These are phyloP conservation scores for Sideroxylon spinosum DNA, from an alignment of 179 eudicot species.

Conservation along the genomic window DNA sequence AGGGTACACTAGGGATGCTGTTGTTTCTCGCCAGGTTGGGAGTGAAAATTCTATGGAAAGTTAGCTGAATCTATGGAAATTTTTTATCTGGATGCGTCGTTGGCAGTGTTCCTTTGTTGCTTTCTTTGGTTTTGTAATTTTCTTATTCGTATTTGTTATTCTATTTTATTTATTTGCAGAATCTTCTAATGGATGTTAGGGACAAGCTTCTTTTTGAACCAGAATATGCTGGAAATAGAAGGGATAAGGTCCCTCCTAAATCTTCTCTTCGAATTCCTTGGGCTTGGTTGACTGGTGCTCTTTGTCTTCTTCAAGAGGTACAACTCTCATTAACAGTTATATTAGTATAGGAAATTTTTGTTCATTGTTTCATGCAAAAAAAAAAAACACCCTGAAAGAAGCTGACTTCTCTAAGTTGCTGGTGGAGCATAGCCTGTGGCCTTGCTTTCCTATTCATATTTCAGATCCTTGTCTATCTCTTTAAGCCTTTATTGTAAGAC, in stretches of 20 bases:
- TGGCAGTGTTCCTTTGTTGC: slow-evolving; percentile 9
- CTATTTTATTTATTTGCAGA: slow-evolving; percentile 40
- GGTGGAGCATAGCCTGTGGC: background rate
- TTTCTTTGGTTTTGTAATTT: background rate
- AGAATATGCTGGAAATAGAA: slow-evolving; percentile 86
- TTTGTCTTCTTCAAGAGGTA: slow-evolving; percentile 99
- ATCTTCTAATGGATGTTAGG: slow-evolving; percentile 85
- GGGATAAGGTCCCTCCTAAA: slow-evolving; percentile 79
- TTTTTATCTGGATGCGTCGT: background rate
- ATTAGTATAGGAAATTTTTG: background rate
- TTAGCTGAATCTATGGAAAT: slow-evolving; percentile 3
- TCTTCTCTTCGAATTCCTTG: slow-evolving; percentile 79
- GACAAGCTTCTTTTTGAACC: slow-evolving; percentile 98
- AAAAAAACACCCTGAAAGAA: slow-evolving; percentile 7
- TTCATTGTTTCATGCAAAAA: background rate
- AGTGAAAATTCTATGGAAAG: slow-evolving; percentile 18
- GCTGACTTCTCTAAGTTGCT: background rate
- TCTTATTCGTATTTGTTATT: slow-evolving; percentile 7
- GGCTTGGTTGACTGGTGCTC: slow-evolving; percentile 96
- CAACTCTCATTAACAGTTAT: background rate
- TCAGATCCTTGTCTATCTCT: background rate
- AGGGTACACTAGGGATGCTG: slow-evolving; percentile 79
- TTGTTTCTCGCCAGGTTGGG: slow-evolving; percentile 70
- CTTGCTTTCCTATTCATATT: slow-evolving; percentile 5
- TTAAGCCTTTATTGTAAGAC: background rate